Evolutionary conservation across 139 green algal species (phyloP).

Genomic region (Coelastrella sp.): DNA sequence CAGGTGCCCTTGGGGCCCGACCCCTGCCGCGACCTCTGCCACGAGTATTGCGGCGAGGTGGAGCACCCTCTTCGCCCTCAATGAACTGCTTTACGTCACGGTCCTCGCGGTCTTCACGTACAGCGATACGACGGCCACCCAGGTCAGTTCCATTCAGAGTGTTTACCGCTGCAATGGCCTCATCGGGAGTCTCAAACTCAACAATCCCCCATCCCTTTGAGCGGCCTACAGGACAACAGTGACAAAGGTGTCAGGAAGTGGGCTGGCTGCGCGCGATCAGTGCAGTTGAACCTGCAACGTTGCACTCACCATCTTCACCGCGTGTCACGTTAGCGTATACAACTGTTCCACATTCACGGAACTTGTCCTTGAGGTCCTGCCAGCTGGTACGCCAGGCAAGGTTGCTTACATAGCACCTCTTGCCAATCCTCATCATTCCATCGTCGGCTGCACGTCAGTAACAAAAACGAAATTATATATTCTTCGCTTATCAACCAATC

Average conservation of each 20-base stretch:
- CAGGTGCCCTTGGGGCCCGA: constrained; percentile 27
- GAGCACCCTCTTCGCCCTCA: constrained; percentile 46
- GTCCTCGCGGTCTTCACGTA: constrained; percentile 95
- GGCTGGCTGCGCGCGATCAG: neutral
- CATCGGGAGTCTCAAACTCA: constrained; percentile 89
- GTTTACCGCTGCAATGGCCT: constrained; percentile 80
- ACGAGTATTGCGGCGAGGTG: constrained; percentile 10
- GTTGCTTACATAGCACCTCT: constrained; percentile 90
- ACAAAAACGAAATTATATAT: neutral
- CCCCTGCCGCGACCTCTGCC: constrained; percentile 39
- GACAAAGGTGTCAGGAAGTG: neutral
- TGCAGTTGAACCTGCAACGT: neutral
- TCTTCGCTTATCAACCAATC: neutral
- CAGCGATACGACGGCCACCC: constrained; percentile 88
- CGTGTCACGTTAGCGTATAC: constrained; percentile 93
- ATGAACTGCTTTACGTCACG: constrained; percentile 91
- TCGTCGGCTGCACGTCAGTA: neutral
- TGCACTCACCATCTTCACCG: constrained; percentile 80
- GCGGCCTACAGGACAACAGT: constrained; percentile 66
- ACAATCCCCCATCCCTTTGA: constrained; percentile 97
- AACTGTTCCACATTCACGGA: constrained; percentile 85
- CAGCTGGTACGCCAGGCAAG: constrained; percentile 82
- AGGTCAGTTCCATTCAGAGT: constrained; percentile 87
- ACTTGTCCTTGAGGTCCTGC: constrained; percentile 91
- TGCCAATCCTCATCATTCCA: constrained; percentile 68